These are phyloP conservation scores for Fragaria nilgerrensis DNA, from an alignment of 306 rosid species.

Conservation along the genomic window DNA sequence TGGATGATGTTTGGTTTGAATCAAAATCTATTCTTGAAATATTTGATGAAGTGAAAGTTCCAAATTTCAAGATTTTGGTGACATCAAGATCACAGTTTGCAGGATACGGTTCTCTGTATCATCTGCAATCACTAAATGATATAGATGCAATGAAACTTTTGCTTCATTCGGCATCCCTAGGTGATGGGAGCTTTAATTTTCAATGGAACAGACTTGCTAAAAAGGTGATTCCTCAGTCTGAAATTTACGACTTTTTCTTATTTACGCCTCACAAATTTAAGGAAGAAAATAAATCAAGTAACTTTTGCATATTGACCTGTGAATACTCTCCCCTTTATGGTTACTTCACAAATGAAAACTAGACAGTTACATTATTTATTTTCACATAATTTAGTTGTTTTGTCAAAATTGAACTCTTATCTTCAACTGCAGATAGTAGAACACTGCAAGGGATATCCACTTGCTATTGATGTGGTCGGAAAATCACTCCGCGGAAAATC, in stretches of 20 bases:
- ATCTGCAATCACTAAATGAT: constrained; percentile 35
- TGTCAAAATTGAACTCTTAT: constrained; percentile 16
- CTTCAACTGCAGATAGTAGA: constrained; percentile 46
- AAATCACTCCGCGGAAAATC: constrained; percentile 34
- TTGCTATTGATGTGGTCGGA: constrained; percentile 47
- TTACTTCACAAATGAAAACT: neutral
- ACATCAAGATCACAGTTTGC: constrained; percentile 52
- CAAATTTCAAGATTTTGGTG: constrained; percentile 52
- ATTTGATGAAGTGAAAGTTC: constrained; percentile 30
- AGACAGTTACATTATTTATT: neutral
- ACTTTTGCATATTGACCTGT: neutral
- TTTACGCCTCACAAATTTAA: neutral
- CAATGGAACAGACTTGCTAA: constrained; percentile 17
- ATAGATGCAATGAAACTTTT: constrained; percentile 46
- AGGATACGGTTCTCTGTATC: constrained; percentile 24
- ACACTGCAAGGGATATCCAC: constrained; percentile 47
- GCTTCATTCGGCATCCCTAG: constrained; percentile 37
- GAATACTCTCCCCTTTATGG: constrained; percentile 5
- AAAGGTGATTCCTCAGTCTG: neutral
- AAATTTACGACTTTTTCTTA: constrained; percentile 5
- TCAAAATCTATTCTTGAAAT: constrained; percentile 42
- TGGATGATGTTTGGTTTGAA: constrained; percentile 56
- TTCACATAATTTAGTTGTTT: constrained; percentile 17
- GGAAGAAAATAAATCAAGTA: neutral
- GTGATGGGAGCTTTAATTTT: neutral